Conservation (phyloP, 2,329 filamentous ascomycete genomes). For the Ambrosiella cleistominuta region DNA sequence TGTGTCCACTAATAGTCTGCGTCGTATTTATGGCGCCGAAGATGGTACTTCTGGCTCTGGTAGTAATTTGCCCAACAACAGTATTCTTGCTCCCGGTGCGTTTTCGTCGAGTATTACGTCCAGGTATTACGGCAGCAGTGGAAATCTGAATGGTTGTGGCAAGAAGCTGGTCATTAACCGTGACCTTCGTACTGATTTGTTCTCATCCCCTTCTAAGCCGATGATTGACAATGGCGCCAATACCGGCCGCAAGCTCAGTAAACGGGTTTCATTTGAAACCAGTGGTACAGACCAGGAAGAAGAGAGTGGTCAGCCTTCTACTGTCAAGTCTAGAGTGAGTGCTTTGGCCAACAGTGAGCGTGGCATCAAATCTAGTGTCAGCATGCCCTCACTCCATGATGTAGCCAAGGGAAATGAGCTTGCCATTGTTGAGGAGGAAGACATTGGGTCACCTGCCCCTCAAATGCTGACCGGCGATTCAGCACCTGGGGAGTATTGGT, state of each 20-base stretch:
- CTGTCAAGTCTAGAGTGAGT: slow-evolving; percentile 4
- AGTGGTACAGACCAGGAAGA: slow-evolving; percentile 27
- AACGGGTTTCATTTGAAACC: slow-evolving; percentile 84
- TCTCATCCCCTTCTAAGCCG: slow-evolving; percentile 37
- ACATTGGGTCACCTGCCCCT: slow-evolving; percentile 22
- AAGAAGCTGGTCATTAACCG: slow-evolving; percentile 91
- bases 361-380: slow-evolving; percentile 8
- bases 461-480: slow-evolving; percentile 22
- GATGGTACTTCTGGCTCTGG: slow-evolving; percentile 26
- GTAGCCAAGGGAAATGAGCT: slow-evolving; percentile 60
- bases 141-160: slow-evolving; percentile 44
- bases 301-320: slow-evolving; percentile 17
- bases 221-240: slow-evolving; percentile 19
- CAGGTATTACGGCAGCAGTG: slow-evolving; percentile 45
- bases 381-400: slow-evolving; percentile 39
- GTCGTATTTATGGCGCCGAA: slow-evolving; percentile 62
- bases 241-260: slow-evolving; percentile 44
- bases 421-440: slow-evolving; percentile 60
- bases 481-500: slow-evolving; percentile 69
- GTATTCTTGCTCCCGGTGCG: slow-evolving; percentile 68
- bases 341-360: slow-evolving; percentile 17
- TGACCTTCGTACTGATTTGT: slow-evolving; percentile 57
- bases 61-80: slow-evolving; percentile 21
- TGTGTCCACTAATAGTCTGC: slow-evolving; percentile 70
- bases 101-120: slow-evolving; percentile 53